Conservation (phyloP, 2,329 filamentous ascomycete species). For the Macroventuria anomochaeta region DNA sequence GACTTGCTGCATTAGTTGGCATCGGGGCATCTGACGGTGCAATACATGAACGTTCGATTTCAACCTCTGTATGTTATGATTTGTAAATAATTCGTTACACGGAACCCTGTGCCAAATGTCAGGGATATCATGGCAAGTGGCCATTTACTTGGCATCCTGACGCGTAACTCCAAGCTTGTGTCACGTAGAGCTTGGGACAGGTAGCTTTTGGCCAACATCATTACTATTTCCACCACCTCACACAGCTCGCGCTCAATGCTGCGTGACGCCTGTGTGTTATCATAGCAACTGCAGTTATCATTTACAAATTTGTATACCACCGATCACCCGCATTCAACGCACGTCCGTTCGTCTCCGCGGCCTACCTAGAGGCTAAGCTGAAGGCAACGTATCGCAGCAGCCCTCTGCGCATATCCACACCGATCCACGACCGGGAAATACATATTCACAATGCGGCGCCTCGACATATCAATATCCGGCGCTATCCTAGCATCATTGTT, state of each 20-base stretch:
- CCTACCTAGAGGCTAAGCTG: constrained; percentile 16
- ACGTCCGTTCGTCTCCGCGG: constrained; percentile 21
- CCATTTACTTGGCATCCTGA: constrained; percentile 12
- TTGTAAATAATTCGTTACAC: not conserved
- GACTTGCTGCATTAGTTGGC: constrained; percentile 22
- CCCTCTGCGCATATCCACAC: constrained; percentile 1
- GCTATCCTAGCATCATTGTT: constrained; percentile 48
- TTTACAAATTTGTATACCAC: not conserved
- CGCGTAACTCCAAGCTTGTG: constrained; percentile 28
- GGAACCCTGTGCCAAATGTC: not conserved
- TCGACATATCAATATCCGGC: constrained; percentile 31
- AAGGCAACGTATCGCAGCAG: constrained; percentile 13
- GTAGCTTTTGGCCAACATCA: constrained; percentile 33
- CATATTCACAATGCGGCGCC: constrained; percentile 38
- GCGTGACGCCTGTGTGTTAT: not conserved
- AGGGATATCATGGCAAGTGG: constrained; percentile 9
- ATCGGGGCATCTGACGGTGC: constrained; percentile 16
- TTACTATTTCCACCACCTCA: constrained; percentile 21
- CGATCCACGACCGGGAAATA: not conserved
- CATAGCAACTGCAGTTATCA: not conserved
- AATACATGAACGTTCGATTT: constrained; percentile 13
- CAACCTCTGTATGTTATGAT: not conserved
- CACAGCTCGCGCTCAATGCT: not conserved
- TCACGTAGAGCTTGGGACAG: constrained; percentile 30
- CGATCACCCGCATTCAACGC: not conserved